Base-by-base conservation (phyloP, 2,329 filamentous ascomycete genomes). In the Fusarium subtropicale region DNA sequence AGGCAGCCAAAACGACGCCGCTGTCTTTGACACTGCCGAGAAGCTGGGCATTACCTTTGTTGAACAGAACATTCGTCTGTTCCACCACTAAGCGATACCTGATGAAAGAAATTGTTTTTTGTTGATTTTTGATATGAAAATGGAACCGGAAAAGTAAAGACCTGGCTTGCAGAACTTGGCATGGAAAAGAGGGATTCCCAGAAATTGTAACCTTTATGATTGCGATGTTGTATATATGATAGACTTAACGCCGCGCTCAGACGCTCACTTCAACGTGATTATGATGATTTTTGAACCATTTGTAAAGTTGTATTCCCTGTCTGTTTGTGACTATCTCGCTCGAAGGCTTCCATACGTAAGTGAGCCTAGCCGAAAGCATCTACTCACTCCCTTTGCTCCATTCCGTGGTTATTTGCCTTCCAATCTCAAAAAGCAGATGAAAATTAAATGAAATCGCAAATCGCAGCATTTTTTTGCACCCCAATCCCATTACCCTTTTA, bases 21-120 rank as follows among this genome's bases (percentile, higher is more conserved):
- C 90, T 51, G 93, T 96, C 46, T 92, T 97, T 74, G 91, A 93
- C 79, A 97, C 94, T 13, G 93, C 94, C 7, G 93, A 97, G 85
- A 93, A 95, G 84, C 85, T 97, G 69, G 92, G 91, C 57, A 97
- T 98, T 75, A 94, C 91, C 45, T 97, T 98, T 81, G 92, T 98
- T 38, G 94, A 99, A 86, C 96, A 99, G 86, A 93, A 91, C 79
- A 91, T 92, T 63, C 90, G 96, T 74, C 51, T 66, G 41, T 66
- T 66, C 60, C 69, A 72, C 60, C 69, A 72, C 52, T 68, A 71
- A 70, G 55, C 45, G 59, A 71, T 68, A 72, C 56, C 64, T 59
- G 48, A 46, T 68, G 44, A 24, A 44, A 56, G 24, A 52, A 51
- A 67, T 68, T 59, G n/a, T 47, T 34, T 47, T 55, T 48, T 48